Conservation (phyloP, 495 filamentous ascomycete species). For the Annulohypoxylon moriforme region DNA sequence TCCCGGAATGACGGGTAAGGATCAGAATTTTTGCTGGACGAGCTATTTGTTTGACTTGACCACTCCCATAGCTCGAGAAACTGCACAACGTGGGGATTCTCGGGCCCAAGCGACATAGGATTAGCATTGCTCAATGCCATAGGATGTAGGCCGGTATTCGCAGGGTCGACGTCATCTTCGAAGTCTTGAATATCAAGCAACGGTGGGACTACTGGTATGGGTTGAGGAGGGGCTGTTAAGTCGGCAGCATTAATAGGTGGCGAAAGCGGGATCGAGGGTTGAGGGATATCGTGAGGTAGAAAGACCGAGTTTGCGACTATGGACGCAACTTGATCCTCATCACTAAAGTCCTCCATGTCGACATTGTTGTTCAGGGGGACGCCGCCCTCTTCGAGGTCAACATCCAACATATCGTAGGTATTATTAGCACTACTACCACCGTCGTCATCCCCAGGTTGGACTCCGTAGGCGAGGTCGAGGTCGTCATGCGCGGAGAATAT, state of each 20-base stretch:
- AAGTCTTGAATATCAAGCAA: slow-evolving; percentile 25
- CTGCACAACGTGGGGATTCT: slow-evolving; percentile 41
- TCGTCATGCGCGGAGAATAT: slow-evolving; percentile 28
- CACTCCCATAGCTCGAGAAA: slow-evolving; percentile 45
- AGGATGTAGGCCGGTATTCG: slow-evolving; percentile 37
- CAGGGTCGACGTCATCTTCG: slow-evolving; percentile 37
- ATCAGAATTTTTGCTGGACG: slow-evolving; percentile 12
- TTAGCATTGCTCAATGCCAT: slow-evolving; percentile 44
- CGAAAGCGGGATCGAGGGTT: slow-evolving; percentile 4
- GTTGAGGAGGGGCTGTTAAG: slow-evolving; percentile 1
- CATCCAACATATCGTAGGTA: slow-evolving; percentile 42
- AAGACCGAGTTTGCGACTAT: slow-evolving; percentile 32
- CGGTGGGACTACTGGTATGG: not conserved
- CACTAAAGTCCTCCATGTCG: slow-evolving; percentile 45
- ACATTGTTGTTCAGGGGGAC: slow-evolving; percentile 40
- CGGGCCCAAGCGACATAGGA: slow-evolving; percentile 42
- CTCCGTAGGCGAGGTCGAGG: slow-evolving; percentile 25
- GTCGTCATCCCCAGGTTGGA: slow-evolving; percentile 38
- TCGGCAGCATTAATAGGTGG: slow-evolving; percentile 23
- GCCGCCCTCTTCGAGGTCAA: slow-evolving; percentile 44
- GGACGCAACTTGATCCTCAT: slow-evolving; percentile 23
- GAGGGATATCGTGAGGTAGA: slow-evolving; percentile 27
- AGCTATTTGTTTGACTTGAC: slow-evolving; percentile 30
- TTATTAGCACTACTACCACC: slow-evolving; percentile 28
- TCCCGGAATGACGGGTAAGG: slow-evolving; percentile 23